phyloP scores from a whole-genome alignment of 805 yeast species.

The Ogataea polymorpha region DNA sequence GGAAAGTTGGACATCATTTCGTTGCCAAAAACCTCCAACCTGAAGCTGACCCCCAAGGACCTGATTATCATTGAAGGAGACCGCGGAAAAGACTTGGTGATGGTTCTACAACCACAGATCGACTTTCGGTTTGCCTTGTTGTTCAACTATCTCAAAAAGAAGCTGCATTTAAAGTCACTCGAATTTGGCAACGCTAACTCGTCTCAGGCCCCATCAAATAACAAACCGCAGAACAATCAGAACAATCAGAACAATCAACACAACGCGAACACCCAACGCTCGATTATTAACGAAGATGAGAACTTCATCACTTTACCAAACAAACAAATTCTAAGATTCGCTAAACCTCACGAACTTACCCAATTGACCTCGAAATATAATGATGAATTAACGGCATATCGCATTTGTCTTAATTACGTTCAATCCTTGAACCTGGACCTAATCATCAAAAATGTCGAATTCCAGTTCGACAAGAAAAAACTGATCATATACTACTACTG shows the following conservation, averaged over 20 bases:
- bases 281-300: constrained; percentile 49
- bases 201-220: constrained; percentile 7
- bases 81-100: constrained; percentile 75
- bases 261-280: constrained; percentile 17
- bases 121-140: constrained; percentile 64
- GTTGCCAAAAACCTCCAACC: constrained; percentile 61
- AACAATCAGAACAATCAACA: constrained; percentile 12
- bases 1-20: constrained; percentile 63
- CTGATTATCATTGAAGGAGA: constrained; percentile 81
- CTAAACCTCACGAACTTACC: constrained; percentile 65
- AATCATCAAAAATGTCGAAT: constrained; percentile 71
- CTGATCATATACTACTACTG: constrained; percentile 68
- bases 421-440: constrained; percentile 42
- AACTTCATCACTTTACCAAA: constrained; percentile 70
- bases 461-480: constrained; percentile 78
- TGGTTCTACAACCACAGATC: constrained; percentile 64
- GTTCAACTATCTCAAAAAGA: constrained; percentile 70
- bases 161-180: constrained; percentile 58
- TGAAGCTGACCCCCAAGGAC: constrained; percentile 56
- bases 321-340: constrained; percentile 73
- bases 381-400: constrained; percentile 70
- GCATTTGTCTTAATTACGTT: constrained; percentile 53
- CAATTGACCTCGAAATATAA: constrained; percentile 61
- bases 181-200: constrained; percentile 34
- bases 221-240: constrained; percentile 24